These are phyloP conservation scores for Pseudopithomyces chartarum DNA, from an alignment of 2,329 filamentous ascomycete species.

Conservation along the genomic window DNA sequence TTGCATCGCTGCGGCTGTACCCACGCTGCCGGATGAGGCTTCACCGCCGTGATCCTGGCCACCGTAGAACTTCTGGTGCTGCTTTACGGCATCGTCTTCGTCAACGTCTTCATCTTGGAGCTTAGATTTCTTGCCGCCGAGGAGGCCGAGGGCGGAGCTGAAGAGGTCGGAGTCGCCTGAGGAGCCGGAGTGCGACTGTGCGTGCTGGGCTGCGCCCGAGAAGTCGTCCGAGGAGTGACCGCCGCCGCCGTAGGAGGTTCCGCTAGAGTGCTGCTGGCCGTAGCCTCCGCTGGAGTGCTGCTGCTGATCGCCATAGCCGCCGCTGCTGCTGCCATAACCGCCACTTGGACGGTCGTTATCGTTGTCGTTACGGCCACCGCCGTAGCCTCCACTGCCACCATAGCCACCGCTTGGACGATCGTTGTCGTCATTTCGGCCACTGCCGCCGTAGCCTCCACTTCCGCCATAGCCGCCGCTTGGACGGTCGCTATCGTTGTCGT, in stretches of 20 bases:
- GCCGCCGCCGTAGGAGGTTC: conserved; percentile 51
- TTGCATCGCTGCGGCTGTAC: conserved; percentile 78
- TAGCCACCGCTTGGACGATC: conserved; percentile 11
- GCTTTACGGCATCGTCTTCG: conserved; percentile 69
- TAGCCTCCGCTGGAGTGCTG: conserved; percentile 49
- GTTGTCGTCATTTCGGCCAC: conserved; percentile 5
- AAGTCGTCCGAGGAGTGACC: conserved; percentile 55
- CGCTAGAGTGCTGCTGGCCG: conserved; percentile 45
- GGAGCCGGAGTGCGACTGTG: conserved; percentile 58
- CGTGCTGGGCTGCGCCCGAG: conserved; percentile 60
- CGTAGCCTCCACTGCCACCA: conserved; percentile 5
- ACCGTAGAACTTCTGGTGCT: conserved; percentile 77
- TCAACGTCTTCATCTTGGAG: conserved; percentile 61
- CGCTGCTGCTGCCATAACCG: conserved; percentile 8
- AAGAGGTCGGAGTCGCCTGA: conserved; percentile 60
- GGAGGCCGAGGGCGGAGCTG: conserved; percentile 59
- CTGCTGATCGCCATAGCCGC: conserved; percentile 13
- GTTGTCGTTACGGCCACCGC: too few relatives aligned
- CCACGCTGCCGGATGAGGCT: conserved; percentile 54
- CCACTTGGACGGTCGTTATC: conserved; percentile 11
- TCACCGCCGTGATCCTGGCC: conserved; percentile 51
- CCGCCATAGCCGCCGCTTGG: conserved; percentile 10
- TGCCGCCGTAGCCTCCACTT: too few relatives aligned
- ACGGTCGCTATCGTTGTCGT: background rate
- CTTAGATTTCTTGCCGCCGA: conserved; percentile 59